A percentile compares a stretch with the other conserved stretches of the same genome.
Evolutionary conservation across 768 basidiomycete species (phyloP).

Genomic region (Aureoboletus auriporus): DNA sequence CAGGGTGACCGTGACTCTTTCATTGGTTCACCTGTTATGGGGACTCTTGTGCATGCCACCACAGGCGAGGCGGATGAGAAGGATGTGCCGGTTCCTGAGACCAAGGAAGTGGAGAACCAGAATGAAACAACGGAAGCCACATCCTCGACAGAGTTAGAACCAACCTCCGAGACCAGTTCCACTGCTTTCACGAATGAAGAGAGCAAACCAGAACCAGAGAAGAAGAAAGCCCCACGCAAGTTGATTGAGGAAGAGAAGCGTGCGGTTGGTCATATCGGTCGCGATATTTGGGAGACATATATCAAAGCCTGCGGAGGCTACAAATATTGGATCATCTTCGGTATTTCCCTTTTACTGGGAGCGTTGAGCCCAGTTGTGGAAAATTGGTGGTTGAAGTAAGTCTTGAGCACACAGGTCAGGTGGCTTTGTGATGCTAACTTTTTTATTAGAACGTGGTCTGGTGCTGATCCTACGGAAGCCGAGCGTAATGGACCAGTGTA

Average conservation of each 20-base stretch:
- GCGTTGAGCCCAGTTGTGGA: slow-evolving; percentile 65
- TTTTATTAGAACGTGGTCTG: slow-evolving; percentile 51
- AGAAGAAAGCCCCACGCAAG: slow-evolving; percentile 69
- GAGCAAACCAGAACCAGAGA: slow-evolving; percentile 35
- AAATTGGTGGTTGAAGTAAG: slow-evolving; percentile 65
- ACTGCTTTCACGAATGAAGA: slow-evolving; percentile 37
- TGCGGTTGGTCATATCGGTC: slow-evolving; percentile 66
- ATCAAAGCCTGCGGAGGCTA: slow-evolving; percentile 46
- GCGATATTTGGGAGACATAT: slow-evolving; percentile 64
- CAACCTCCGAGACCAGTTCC: slow-evolving; percentile 40
- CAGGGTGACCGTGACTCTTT: slow-evolving; percentile 66
- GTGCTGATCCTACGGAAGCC: slow-evolving; percentile 38
- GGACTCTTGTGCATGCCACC: slow-evolving; percentile 59
- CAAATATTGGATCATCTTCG: slow-evolving; percentile 56
- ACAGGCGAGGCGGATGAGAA: slow-evolving; percentile 38
- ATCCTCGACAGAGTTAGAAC: slow-evolving; percentile 20
- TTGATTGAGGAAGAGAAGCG: slow-evolving; percentile 81
- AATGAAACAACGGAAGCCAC: slow-evolving; percentile 15
- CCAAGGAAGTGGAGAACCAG: slow-evolving; percentile 1
- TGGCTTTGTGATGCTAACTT: slow-evolving; percentile 23
- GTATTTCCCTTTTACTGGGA: slow-evolving; percentile 47
- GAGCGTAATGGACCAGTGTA: slow-evolving; percentile 40
- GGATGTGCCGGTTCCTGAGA: slow-evolving; percentile 27
- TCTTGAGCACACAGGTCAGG: neutral
- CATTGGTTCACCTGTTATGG: slow-evolving; percentile 61